These are phyloP conservation scores for Bruguiera parviflora DNA, from an alignment of 345 rosid genomes.

Conservation along the genomic window DNA sequence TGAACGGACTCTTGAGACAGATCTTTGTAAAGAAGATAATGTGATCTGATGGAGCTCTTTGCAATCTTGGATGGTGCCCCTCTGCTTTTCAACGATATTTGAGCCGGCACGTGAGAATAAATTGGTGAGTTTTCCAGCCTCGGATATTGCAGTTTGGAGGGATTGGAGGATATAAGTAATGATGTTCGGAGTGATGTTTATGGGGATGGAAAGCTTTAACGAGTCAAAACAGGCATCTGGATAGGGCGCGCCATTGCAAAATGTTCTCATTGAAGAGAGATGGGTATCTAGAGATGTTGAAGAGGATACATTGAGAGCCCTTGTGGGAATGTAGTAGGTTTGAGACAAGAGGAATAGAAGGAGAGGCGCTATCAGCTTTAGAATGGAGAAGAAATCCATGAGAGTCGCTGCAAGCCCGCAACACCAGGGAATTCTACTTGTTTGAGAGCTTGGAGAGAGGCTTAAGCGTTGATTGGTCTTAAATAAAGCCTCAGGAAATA, in stretches of 20 bases:
- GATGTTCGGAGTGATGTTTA: constrained; percentile 59
- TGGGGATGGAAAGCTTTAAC: constrained; percentile 65
- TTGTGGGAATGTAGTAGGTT: constrained; percentile 28
- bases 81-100: constrained; percentile 56
- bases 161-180: constrained; percentile 54
- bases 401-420: background rate
- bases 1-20: constrained; percentile 42
- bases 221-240: constrained; percentile 66
- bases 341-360: constrained; percentile 24
- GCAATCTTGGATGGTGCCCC: constrained; percentile 80
- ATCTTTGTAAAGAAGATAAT: constrained; percentile 38
- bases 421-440: no score
- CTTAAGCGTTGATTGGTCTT: no score
- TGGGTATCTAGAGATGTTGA: constrained; percentile 29
- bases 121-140: constrained; percentile 51
- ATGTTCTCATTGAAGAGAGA: constrained; percentile 32
- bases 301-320: constrained; percentile 27
- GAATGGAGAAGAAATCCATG: constrained; percentile 10
- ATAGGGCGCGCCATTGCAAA: constrained; percentile 62
- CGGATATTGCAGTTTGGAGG: constrained; percentile 59
- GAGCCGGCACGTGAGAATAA: constrained; percentile 36
- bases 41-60: constrained; percentile 77
- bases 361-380: constrained; percentile 4
- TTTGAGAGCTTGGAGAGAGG: no score
- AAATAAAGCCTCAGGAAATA: no score